phyloP scores from a whole-genome alignment of 306 rosid species.

The Quercus suber region DNA sequence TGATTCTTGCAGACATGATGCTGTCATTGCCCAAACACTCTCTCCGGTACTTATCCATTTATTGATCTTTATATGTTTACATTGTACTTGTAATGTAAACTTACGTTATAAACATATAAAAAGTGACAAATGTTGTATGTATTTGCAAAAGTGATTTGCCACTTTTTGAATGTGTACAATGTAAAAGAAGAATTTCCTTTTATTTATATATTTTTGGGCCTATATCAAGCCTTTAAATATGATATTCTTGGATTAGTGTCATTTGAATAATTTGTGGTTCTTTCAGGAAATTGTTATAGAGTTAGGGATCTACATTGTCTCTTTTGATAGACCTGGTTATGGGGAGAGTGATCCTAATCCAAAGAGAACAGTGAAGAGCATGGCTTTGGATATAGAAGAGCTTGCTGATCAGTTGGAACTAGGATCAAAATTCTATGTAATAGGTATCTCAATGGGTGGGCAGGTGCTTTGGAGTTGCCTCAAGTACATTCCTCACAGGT shows the following conservation, averaged over 20 bases:
- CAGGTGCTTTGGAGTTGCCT: constrained; percentile 78
- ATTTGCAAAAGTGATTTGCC: too few relatives aligned
- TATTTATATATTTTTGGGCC: background rate
- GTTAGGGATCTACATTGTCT: constrained; percentile 57
- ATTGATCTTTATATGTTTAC: too few relatives aligned
- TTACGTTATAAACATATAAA: too few relatives aligned
- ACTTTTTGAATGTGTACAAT: too few relatives aligned
- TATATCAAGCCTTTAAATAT: background rate
- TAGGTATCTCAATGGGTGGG: constrained; percentile 86
- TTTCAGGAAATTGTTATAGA: constrained; percentile 58
- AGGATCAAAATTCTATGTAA: constrained; percentile 71
- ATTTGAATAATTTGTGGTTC: constrained; percentile 17
- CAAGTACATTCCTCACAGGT: constrained; percentile 86
- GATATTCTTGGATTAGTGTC: background rate
- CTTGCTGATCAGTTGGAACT: constrained; percentile 76
- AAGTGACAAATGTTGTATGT: too few relatives aligned
- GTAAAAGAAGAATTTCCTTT: too few relatives aligned
- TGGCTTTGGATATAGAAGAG: constrained; percentile 78
- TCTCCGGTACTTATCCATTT: constrained; percentile 48
- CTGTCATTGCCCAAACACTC: constrained; percentile 35
- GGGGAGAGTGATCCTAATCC: constrained; percentile 98
- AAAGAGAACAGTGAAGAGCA: constrained; percentile 58
- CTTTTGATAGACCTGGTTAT: constrained; percentile 91
- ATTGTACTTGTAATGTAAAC: too few relatives aligned
- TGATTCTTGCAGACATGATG: constrained; percentile 63